These are phyloP conservation scores for Gnomoniopsis sp. DNA, from an alignment of 2,329 filamentous ascomycete species.

Conservation along the genomic window DNA sequence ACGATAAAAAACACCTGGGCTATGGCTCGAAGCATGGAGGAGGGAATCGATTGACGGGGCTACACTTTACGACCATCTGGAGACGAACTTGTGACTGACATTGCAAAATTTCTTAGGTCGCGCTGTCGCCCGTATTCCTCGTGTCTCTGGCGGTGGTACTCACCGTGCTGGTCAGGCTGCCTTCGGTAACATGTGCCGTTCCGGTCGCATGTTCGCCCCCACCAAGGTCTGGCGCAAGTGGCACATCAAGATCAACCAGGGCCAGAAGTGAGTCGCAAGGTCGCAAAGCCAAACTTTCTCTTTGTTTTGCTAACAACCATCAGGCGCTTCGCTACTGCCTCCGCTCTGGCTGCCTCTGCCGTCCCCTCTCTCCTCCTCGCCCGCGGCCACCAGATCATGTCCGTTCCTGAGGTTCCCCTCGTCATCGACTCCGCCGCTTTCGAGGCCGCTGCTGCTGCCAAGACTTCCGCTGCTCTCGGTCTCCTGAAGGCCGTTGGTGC, in stretches of 20 bases:
- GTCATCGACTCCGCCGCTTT: constrained; percentile 92
- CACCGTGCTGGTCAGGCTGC: constrained; percentile 99
- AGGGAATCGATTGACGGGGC: not conserved
- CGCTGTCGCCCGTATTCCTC: constrained; percentile 99
- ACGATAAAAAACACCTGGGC: not conserved
- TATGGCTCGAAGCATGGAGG: not conserved
- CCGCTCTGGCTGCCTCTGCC: constrained; percentile 93
- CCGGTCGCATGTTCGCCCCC: constrained; percentile 99
- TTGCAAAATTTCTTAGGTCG: constrained; percentile 65
- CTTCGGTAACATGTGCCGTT: constrained; percentile 99
- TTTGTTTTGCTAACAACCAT: constrained; percentile 16
- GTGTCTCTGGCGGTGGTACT: constrained; percentile 99
- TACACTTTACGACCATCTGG: not conserved
- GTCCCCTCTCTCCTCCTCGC: constrained; percentile 92
- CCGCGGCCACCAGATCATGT: constrained; percentile 92
- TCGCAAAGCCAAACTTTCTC: not conserved
- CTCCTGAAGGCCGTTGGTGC: constrained; percentile 92
- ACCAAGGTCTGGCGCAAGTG: constrained; percentile 99
- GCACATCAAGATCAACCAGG: constrained; percentile 99
- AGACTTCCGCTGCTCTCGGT: constrained; percentile 82
- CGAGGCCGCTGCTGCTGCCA: constrained; percentile 72
- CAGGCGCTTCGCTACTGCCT: constrained; percentile 95
- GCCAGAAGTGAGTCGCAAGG: constrained; percentile 75
- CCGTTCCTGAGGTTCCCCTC: constrained; percentile 92
- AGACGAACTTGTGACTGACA: constrained; percentile 23